Base-by-base conservation (phyloP, 2,329 filamentous ascomycete species). In the Pyricularia sp. region DNA sequence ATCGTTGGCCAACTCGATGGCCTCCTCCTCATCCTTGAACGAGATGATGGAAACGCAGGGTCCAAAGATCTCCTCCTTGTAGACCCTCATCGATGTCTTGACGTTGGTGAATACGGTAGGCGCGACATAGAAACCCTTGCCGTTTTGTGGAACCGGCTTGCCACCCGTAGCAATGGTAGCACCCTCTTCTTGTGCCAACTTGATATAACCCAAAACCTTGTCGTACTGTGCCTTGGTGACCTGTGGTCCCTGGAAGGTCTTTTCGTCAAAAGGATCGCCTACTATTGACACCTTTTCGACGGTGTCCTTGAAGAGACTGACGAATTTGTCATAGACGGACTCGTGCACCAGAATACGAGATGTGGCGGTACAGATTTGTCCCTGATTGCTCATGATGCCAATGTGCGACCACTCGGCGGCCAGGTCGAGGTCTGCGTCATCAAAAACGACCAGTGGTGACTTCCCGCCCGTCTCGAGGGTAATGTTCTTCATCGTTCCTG, bases 161-260 rank as follows among this genome's bases (percentile, higher is more conserved):
- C 89, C 90, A 42, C 90, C 90, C 7, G 84, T 79, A 23, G 83
- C 81, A 10, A 92, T 79, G 0, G 82, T 89, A 0, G 89, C 88
- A 28, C 89, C 89, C 75, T 90, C 88, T 6, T 83, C 82, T 76
- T 88, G 89, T n/a, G 89, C 90, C 36, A 82, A 74, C 72, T 90
- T 82, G 70, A 93, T 88, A 77, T 89, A 93, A 7, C 82, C 82
- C 28, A 92, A 81, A 3, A 93, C 85, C 14, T 86, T 81, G 69
- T 92, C 88, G 75, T 88, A 90, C 76, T 92, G 90, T 14, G 83
- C 78, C 76, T 87, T 88, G 17, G 88, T 89, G 69, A 91, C 86
- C 77, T 91, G 89, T 0, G 90, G 90, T 0, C 90, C 90, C 77
- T 91, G 89, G 81, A 88, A 90, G 1, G 88, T 91, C 30, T 80